These are phyloP conservation scores for Cnidoscolus chayamansa DNA, from an alignment of 441 rosid species.

Conservation along the genomic window DNA sequence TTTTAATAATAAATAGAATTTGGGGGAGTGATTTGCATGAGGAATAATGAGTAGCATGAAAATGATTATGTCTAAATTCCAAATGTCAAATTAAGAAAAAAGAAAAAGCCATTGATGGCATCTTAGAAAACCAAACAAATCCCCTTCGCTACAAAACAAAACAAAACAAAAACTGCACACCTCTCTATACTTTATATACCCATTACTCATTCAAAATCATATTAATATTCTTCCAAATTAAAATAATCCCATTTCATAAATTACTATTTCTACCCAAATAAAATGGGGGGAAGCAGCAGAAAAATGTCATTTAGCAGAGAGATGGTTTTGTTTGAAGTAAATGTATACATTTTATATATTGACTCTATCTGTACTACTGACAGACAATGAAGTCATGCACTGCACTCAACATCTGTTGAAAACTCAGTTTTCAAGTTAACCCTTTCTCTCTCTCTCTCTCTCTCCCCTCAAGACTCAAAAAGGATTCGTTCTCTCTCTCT, in stretches of 20 bases:
- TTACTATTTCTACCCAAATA: too few relatives aligned
- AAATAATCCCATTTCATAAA: too few relatives aligned
- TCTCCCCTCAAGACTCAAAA: neutral
- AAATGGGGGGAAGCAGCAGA: neutral
- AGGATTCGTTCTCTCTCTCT: neutral
- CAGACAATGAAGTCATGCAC: constrained; percentile 41
- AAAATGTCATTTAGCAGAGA: constrained; percentile 22
- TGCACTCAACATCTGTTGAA: constrained; percentile 2
- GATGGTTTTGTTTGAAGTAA: neutral
- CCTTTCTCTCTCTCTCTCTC: neutral
- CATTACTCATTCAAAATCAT: neutral
- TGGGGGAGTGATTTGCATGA: constrained; percentile 3
- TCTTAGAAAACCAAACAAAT: constrained; percentile 24
- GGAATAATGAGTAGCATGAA: constrained; percentile 12
- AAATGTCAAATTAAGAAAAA: neutral
- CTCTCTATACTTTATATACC: neutral
- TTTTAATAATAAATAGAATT: too few relatives aligned
- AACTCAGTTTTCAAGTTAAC: constrained; percentile 21
- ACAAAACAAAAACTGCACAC: neutral
- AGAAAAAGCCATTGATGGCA: constrained; percentile 24
- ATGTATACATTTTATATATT: neutral
- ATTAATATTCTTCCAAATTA: too few relatives aligned
- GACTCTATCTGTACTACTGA: constrained; percentile 30
- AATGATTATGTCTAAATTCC: constrained; percentile 34
- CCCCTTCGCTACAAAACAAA: neutral